Conservation (phyloP, 768 basidiomycete species). For the Lentinus tigrinus region DNA sequence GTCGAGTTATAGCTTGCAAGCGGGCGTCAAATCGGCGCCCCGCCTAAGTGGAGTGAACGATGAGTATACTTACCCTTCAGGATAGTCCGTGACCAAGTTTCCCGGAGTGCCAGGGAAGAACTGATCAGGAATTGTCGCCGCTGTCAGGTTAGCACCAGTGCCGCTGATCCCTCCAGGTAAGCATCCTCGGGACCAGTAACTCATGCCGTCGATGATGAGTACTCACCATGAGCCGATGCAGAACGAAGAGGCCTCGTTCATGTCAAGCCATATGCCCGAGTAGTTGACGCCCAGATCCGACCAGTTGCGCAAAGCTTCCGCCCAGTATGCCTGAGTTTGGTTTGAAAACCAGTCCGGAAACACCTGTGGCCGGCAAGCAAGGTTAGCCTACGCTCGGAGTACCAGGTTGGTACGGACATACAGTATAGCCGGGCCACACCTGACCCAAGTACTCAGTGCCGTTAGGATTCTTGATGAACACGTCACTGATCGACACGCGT, state of each 20-base stretch:
- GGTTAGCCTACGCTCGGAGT: constrained; percentile 5
- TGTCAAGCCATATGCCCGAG: constrained; percentile 68
- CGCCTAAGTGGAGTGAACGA: background rate
- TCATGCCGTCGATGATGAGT: background rate
- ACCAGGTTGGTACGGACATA: constrained; percentile 24
- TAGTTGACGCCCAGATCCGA: constrained; percentile 50
- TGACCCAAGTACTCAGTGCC: constrained; percentile 69
- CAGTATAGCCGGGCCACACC: constrained; percentile 79
- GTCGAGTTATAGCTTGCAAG: constrained; percentile 56
- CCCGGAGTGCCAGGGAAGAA: constrained; percentile 58
- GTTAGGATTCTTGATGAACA: constrained; percentile 76
- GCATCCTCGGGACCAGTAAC: background rate
- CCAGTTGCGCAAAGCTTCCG: constrained; percentile 59
- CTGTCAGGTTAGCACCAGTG: constrained; percentile 48
- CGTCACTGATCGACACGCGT: constrained; percentile 40
- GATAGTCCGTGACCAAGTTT: constrained; percentile 54
- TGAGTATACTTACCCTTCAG: constrained; percentile 55
- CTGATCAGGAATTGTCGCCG: constrained; percentile 54
- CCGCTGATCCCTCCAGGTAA: constrained; percentile 38
- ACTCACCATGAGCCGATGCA: constrained; percentile 58
- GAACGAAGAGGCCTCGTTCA: constrained; percentile 69
- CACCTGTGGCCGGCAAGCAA: constrained; percentile 31
- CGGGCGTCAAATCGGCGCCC: background rate
- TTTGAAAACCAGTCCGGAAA: constrained; percentile 64
- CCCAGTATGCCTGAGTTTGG: constrained; percentile 59